Evolutionary conservation across 768 basidiomycete species (phyloP), one percentile per base, ranked within the genome.

Genomic region (Lentinula edodes): DNA sequence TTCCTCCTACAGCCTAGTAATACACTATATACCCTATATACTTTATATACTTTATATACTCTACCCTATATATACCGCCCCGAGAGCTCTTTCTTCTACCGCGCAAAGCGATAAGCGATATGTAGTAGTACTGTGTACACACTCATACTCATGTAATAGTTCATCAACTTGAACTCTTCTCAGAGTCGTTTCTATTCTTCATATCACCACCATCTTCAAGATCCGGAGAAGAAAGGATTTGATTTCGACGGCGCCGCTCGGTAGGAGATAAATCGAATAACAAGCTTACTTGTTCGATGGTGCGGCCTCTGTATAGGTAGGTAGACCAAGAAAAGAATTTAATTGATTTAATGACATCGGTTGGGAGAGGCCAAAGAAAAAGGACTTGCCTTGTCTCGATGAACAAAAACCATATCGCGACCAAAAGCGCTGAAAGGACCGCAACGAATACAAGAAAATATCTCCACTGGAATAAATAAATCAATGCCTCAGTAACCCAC

Each of bases 351-450:
- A 23, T 23, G 42, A 43, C 6, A 45, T 45, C 43, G 9, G n/a
- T 45, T 20, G n/a, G 23, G 9, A 20, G 8, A 10, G 4, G 6
- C 6, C n/a, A 48, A 48, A 7, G 8, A 12, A 48, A 48, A 9
- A 23, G 5, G 1, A 52, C 28, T 52, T 9, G 43, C 55, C 55
- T 56, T 7, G 55, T 56, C 18, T 56, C 55, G 20, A 56, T 56
- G 32, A 56, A 56, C 32, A 56, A 42, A 12, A 56, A 56, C 55
- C 55, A 56, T 28, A 56, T 56, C 41, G 55, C 55, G 12, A 56
- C 32, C 23, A 43, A 2, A 3, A 56, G 55, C 8, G 55, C 55
- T 32, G 39, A 41, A 13, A 56, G 55, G 9, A 56, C 41, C 43
- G 38, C n/a, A 8, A 56, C 55, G 32, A 56, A 56, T 7, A 56